Evolutionary conservation across 2,329 filamentous ascomycete species (phyloP).

Genomic region (Penicillium sp.): DNA sequence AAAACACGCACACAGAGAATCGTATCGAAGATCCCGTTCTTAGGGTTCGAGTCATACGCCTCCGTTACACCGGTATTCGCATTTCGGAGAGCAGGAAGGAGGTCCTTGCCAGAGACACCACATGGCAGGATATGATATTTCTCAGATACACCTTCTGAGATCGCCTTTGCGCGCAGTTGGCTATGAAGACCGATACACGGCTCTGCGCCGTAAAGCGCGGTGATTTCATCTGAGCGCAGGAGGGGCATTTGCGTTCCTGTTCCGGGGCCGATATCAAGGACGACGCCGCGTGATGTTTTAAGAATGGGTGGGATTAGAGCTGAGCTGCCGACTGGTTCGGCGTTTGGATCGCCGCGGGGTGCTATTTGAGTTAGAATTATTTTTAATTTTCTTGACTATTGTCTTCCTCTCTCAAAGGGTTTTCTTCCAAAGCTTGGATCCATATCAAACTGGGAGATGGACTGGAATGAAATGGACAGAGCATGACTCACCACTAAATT

Average conservation of each 20-base stretch:
- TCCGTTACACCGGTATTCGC: slow-evolving; percentile 32
- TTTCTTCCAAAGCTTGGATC: too few relatives aligned
- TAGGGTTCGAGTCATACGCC: slow-evolving; percentile 10
- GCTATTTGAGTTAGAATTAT: not conserved
- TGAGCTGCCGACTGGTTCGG: slow-evolving; percentile 26
- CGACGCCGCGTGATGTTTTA: slow-evolving; percentile 40
- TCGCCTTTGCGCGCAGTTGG: slow-evolving; percentile 43
- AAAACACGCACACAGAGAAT: slow-evolving; percentile 56
- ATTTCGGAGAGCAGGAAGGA: slow-evolving; percentile 37
- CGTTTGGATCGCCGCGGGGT: not conserved
- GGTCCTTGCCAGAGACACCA: slow-evolving; percentile 47
- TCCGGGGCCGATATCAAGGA: slow-evolving; percentile 55
- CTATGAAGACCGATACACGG: slow-evolving; percentile 51
- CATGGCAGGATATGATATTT: slow-evolving; percentile 53
- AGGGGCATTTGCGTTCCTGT: slow-evolving; percentile 52
- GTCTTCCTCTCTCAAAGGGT: too few relatives aligned
- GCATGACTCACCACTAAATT: slow-evolving; percentile 33
- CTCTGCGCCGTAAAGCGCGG: slow-evolving; percentile 55
- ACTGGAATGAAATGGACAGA: not conserved
- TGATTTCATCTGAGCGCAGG: slow-evolving; percentile 46
- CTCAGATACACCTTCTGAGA: slow-evolving; percentile 41
- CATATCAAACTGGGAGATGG: not conserved
- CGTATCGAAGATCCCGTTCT: slow-evolving; percentile 52
- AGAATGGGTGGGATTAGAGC: slow-evolving; percentile 45
- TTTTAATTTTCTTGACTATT: not conserved